Conservation (phyloP, 2,329 filamentous ascomycete genomes). For the Trichoderma polysporum region DNA sequence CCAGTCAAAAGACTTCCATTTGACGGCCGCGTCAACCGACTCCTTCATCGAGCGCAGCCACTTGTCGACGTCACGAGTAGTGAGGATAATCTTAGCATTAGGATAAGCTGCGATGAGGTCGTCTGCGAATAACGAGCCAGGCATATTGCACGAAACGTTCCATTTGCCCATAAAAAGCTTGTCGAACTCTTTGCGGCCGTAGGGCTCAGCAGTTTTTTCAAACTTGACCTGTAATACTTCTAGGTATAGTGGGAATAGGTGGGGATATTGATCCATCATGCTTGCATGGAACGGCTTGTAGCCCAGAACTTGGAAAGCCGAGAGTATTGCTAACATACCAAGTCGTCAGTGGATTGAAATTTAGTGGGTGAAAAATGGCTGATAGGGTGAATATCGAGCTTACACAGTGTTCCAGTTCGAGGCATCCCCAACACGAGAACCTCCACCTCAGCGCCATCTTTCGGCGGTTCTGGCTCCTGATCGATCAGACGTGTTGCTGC, state of each 20-base stretch:
- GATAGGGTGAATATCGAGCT: neutral
- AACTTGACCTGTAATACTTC: conserved; percentile 6
- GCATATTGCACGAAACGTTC: neutral
- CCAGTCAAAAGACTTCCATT: no score
- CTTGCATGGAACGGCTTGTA: conserved; percentile 6
- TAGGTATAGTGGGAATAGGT: neutral
- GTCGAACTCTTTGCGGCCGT: neutral
- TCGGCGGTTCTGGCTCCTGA: no score
- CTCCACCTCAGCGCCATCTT: neutral
- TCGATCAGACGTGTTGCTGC: no score
- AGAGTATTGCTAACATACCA: neutral
- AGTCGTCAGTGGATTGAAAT: neutral
- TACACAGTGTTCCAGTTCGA: conserved; percentile 10
- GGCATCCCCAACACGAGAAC: conserved; percentile 6
- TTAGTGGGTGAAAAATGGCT: no score
- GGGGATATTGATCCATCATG: neutral
- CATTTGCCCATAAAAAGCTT: neutral
- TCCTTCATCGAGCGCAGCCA: neutral
- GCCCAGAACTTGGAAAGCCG: neutral
- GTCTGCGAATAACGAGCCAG: neutral
- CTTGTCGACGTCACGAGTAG: neutral
- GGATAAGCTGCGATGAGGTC: conserved; percentile 13
- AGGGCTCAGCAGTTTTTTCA: neutral
- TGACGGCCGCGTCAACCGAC: no score
- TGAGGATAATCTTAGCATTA: conserved; percentile 2